Conservation (phyloP, 495 filamentous ascomycete genomes). For the Neurospora terricola region DNA sequence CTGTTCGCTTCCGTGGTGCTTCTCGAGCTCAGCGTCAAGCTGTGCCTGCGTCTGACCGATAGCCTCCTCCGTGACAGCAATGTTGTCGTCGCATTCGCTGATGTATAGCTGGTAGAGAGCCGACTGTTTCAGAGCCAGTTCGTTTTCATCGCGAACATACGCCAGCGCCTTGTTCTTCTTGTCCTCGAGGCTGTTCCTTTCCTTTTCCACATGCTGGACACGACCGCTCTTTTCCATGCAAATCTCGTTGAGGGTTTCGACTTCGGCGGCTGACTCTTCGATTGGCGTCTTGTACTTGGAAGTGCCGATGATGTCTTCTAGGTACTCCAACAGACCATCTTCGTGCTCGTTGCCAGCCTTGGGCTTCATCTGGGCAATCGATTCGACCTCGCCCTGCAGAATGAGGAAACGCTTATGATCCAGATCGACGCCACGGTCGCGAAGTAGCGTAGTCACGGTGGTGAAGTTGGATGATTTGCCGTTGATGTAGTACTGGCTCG, state of each 20-base stretch:
- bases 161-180: constrained; percentile 92
- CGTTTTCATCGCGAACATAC: constrained; percentile 86
- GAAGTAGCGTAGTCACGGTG: constrained; percentile 76
- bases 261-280: constrained; percentile 80
- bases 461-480: constrained; percentile 81
- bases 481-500: constrained; percentile 96
- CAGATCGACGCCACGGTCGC: constrained; percentile 81
- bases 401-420: constrained; percentile 98
- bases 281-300: constrained; percentile 96
- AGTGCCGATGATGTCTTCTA: constrained; percentile 97
- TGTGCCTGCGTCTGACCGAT: constrained; percentile 82
- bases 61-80: constrained; percentile 81
- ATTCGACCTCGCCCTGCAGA: constrained; percentile 94
- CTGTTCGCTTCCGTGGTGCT: constrained; percentile 83
- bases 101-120: constrained; percentile 87
- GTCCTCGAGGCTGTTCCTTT: constrained; percentile 81
- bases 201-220: constrained; percentile 96
- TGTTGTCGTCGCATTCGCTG: constrained; percentile 74
- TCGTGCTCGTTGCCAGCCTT: constrained; percentile 93
- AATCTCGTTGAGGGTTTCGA: constrained; percentile 86
- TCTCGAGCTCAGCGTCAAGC: constrained; percentile 80
- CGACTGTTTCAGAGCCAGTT: constrained; percentile 77
- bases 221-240: constrained; percentile 89
- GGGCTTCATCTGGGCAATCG: constrained; percentile 97
- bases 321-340: constrained; percentile 89